Evolutionary conservation across 2,329 filamentous ascomycete species (phyloP), one percentile per base, ranked within the genome.

Genomic region (Trichophaea hybrida): DNA sequence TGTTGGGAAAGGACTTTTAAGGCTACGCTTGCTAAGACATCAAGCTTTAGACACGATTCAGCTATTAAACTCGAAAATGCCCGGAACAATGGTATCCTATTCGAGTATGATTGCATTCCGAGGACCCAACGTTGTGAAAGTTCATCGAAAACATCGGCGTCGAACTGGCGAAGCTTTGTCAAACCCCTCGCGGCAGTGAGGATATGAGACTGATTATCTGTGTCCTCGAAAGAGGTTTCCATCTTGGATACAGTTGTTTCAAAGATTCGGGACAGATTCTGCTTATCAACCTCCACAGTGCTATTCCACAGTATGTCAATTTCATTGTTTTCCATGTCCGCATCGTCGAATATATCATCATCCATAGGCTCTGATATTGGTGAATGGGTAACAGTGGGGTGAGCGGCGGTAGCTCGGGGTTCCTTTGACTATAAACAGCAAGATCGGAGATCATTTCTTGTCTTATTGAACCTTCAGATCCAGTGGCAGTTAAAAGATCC

Each of bases 331-430:
- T 85, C 75, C 4, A 80, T 77, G 58, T 80, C 81, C 2, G 78
- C 76, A 43, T 79, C 78, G 57, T 84, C 80, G 56, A 81, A 74
- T 54, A 65, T 55, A 40, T 79, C 77, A 2, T 78, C 77, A 5
- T 76, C 75, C 78, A 88, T 84, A 67, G 81, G 87, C 67, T 91
- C 87, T 0, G 86, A 90, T 1, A 88, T 80, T 0, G 87, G 87
- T 1, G 86, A 91, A 69, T 85, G 89, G 13, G 83, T 85, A 66
- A 86, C 84, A 4, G 53, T 57, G 5, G 40, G 40, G n/a, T 46
- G 48, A 24, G 24, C 24, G 24, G 24, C 24, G 15, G 13, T 17
- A 15, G 59, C 57, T 3, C 63, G 44, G 17, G 63, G 48, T 59
- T 55, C 31, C 46, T 38, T 38, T 46, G 43, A 15, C 60, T 59